These are phyloP conservation scores for Aspergillus sp. DNA, from an alignment of 2,329 filamentous ascomycete species.

Conservation along the genomic window DNA sequence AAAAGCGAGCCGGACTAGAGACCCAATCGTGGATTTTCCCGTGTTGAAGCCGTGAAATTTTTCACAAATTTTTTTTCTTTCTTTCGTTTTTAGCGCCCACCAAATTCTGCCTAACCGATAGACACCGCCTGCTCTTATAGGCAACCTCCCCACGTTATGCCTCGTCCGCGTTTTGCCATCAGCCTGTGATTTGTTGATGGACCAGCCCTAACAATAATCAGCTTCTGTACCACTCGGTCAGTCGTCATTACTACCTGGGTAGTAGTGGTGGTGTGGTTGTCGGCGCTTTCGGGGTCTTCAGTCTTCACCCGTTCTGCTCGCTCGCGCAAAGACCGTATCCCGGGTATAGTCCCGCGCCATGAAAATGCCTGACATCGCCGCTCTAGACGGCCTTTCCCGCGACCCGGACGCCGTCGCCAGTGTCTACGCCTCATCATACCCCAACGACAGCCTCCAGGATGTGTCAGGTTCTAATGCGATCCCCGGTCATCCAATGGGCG, in stretches of 20 bases:
- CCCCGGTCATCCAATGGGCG: conserved; percentile 74
- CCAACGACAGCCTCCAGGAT: conserved; percentile 25
- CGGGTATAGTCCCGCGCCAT: background rate
- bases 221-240: background rate
- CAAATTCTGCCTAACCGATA: conserved; percentile 20
- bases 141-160: conserved; percentile 9
- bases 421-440: conserved; percentile 5
- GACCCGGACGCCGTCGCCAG: conserved; percentile 13
- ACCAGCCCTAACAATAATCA: conserved; percentile 6
- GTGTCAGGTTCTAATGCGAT: conserved; percentile 57
- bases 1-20: background rate
- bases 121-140: conserved; percentile 18
- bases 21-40: background rate
- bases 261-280: no score
- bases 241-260: no score
- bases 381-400: conserved; percentile 20
- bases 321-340: no score
- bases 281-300: no score
- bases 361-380: conserved; percentile 35
- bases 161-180: conserved; percentile 6
- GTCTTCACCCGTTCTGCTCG: no score
- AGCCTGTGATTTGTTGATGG: conserved; percentile 8
- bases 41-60: background rate
- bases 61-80: conserved; percentile 14
- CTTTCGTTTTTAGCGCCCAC: conserved; percentile 18